These are phyloP conservation scores for Globisporangium nodosum DNA, from an alignment of 352 stramenopile species.

Conservation along the genomic window DNA sequence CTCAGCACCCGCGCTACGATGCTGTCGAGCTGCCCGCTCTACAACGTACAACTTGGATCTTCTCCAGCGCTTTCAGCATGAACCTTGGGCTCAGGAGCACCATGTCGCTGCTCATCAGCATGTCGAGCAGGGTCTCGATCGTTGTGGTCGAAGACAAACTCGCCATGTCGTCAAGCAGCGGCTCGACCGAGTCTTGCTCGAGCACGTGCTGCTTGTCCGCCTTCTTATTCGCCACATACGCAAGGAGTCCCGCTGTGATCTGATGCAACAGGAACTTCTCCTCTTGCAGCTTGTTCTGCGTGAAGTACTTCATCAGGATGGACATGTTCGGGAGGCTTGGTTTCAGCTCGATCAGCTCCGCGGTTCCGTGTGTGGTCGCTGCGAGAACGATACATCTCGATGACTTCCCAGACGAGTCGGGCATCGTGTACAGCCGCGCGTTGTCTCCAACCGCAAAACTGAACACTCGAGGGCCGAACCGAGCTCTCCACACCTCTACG, in stretches of 20 bases:
- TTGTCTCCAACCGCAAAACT: conserved; percentile 64
- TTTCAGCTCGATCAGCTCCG: conserved; percentile 63
- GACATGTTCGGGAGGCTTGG: conserved; percentile 41
- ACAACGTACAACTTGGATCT: conserved; percentile 47
- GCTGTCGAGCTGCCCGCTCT: not conserved
- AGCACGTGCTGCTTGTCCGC: conserved; percentile 27
- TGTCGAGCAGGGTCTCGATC: conserved; percentile 68
- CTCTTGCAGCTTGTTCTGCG: conserved; percentile 81
- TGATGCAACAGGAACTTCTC: conserved; percentile 84
- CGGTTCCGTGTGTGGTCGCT: conserved; percentile 19
- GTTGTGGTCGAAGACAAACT: conserved; percentile 55
- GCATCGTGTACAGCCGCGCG: conserved; percentile 60
- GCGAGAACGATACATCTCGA: conserved; percentile 57
- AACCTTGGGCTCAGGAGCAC: conserved; percentile 44
- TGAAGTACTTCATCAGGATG: conserved; percentile 81
- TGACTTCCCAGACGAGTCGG: conserved; percentile 25
- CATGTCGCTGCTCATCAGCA: conserved; percentile 63
- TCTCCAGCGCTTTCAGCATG: conserved; percentile 53
- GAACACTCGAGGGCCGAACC: conserved; percentile 68
- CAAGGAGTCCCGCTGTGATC: conserved; percentile 61
- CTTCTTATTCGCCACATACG: conserved; percentile 66
- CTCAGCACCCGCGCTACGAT: not conserved
- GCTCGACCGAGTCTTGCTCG: conserved; percentile 43
- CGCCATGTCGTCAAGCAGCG: conserved; percentile 62
- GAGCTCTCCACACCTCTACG: conserved; percentile 78